These are phyloP conservation scores for Clohesyomyces aquaticus DNA, from an alignment of 495 filamentous ascomycete species.

Conservation along the genomic window DNA sequence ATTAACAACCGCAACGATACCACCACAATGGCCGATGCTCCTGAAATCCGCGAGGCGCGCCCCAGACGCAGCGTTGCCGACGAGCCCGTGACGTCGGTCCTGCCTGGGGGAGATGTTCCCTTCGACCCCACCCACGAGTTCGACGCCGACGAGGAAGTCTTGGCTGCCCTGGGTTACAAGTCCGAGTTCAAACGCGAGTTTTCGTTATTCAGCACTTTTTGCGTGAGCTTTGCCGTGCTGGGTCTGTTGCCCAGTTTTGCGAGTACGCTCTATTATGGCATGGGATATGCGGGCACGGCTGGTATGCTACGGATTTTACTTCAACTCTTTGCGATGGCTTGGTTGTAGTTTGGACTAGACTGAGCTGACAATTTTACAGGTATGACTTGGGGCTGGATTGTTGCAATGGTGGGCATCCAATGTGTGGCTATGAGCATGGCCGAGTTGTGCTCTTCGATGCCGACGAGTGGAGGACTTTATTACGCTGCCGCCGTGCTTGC, in stretches of 20 bases:
- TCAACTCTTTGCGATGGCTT: not conserved
- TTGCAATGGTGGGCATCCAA: conserved; percentile 75
- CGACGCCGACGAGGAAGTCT: conserved; percentile 66
- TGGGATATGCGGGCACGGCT: conserved; percentile 79
- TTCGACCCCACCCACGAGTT: conserved; percentile 55
- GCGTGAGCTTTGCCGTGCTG: conserved; percentile 75
- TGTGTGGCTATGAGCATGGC: conserved; percentile 71
- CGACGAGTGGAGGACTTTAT: conserved; percentile 76
- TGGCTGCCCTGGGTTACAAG: conserved; percentile 74
- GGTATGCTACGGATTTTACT: conserved; percentile 35
- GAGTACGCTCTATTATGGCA: conserved; percentile 74
- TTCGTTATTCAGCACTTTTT: conserved; percentile 81
- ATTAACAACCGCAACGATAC: no score
- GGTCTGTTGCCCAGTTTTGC: conserved; percentile 76
- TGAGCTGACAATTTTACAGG: conserved; percentile 46
- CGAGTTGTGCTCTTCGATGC: conserved; percentile 69
- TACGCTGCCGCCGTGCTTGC: conserved; percentile 81
- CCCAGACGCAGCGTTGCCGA: conserved; percentile 54
- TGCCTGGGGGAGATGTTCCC: conserved; percentile 67
- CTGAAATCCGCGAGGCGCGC: no score
- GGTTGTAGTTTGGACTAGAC: no score
- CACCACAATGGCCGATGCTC: no score
- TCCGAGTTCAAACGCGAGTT: conserved; percentile 84
- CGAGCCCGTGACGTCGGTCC: conserved; percentile 68
- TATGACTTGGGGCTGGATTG: conserved; percentile 85